A percentile compares a stretch with the other conserved stretches of the same genome.
phyloP scores from a whole-genome alignment of 352 stramenopile species.

The Plasmopara muralis region DNA sequence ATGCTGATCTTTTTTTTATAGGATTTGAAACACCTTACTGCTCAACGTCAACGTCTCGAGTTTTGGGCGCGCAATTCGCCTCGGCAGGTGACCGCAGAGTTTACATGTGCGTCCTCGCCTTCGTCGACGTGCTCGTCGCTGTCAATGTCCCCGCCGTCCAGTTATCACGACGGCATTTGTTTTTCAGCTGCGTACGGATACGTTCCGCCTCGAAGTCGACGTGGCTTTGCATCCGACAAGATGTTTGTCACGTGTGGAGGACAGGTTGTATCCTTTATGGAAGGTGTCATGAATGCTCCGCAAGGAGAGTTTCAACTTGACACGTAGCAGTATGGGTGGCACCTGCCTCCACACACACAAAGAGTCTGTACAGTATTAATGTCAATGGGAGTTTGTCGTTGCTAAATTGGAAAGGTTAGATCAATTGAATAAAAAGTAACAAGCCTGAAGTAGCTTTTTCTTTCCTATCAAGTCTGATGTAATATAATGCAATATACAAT shows the following conservation, averaged over 20 bases:
- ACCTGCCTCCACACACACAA: slow-evolving; percentile 1
- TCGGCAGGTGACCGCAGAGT: slow-evolving; percentile 28
- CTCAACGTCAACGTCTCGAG: slow-evolving; percentile 70
- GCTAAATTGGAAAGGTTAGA: neutral
- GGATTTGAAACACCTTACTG: slow-evolving; percentile 77
- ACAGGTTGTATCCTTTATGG: slow-evolving; percentile 79
- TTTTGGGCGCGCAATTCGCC: slow-evolving; percentile 55
- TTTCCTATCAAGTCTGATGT: no score
- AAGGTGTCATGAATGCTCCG: slow-evolving; percentile 73
- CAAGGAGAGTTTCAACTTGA: slow-evolving; percentile 44
- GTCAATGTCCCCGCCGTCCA: slow-evolving; percentile 20
- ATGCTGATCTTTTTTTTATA: slow-evolving; percentile 6
- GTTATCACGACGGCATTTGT: slow-evolving; percentile 14
- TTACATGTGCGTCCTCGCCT: slow-evolving; percentile 22
- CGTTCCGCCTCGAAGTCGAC: slow-evolving; percentile 13
- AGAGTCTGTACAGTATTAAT: slow-evolving; percentile 24
- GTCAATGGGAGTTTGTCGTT: slow-evolving; percentile 2
- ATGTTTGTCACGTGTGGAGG: slow-evolving; percentile 80
- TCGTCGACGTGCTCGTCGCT: slow-evolving; percentile 29
- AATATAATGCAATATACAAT: no score
- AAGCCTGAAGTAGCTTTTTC: neutral
- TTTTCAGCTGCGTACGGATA: slow-evolving; percentile 18
- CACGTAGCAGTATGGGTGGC: slow-evolving; percentile 3
- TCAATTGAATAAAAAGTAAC: slow-evolving; percentile 4
- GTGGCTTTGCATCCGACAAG: slow-evolving; percentile 34